phyloP scores from a whole-genome alignment of 495 filamentous ascomycete genomes.

The Penicillium taxi region DNA sequence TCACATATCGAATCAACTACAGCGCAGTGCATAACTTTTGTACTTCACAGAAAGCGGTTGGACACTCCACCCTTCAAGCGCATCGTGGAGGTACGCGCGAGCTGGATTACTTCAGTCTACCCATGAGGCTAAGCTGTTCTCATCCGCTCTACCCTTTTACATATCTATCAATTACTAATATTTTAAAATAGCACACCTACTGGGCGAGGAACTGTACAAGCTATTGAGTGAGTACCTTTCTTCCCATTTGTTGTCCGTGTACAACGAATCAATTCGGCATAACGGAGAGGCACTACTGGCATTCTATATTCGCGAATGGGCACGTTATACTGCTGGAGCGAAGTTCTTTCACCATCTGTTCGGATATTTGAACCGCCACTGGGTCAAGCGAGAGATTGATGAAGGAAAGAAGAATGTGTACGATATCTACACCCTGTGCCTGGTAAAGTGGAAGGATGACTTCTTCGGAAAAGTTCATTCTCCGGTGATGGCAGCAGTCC shows the following conservation, averaged over 20 bases:
- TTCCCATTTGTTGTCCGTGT: constrained; percentile 60
- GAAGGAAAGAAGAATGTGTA: constrained; percentile 98
- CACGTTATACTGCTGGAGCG: constrained; percentile 86
- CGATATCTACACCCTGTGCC: constrained; percentile 93
- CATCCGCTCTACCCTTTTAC: no score
- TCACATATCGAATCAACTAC: constrained; percentile 19
- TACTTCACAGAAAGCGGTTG: constrained; percentile 89
- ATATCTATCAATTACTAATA: constrained; percentile 13
- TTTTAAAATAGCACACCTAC: constrained; percentile 62
- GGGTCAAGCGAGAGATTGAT: constrained; percentile 98
- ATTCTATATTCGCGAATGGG: constrained; percentile 98
- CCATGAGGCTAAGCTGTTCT: no score
- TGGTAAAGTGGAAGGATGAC: constrained; percentile 89
- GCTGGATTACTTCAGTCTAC: no score
- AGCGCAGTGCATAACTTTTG: constrained; percentile 98
- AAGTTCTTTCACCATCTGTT: constrained; percentile 98
- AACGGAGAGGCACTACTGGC: constrained; percentile 80
- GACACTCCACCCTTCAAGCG: constrained; percentile 45
- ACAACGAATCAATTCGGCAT: constrained; percentile 62
- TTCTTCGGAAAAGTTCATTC: constrained; percentile 76
- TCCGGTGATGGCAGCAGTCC: constrained; percentile 89
- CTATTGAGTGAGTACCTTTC: constrained; percentile 78
- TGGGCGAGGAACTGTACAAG: constrained; percentile 94
- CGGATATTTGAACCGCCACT: constrained; percentile 94
- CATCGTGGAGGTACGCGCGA: constrained; percentile 81